Evolutionary conservation across 2,329 filamentous ascomycete species (phyloP).

Genomic region (Passalora sequoiae): DNA sequence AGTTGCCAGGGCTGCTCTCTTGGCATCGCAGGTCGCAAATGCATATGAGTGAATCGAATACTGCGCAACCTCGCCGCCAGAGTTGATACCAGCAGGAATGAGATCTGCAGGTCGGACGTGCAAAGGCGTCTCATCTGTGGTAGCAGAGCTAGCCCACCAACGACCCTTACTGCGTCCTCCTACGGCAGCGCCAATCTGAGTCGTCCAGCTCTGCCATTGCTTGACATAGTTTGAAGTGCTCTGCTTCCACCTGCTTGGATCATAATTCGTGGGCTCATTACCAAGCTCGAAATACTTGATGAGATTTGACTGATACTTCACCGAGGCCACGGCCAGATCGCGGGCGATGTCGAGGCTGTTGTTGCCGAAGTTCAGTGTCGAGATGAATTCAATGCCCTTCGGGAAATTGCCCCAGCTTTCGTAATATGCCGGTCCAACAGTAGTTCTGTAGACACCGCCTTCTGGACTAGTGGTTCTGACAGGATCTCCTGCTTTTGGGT

Average conservation of each 20-base stretch:
- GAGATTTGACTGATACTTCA: constrained; percentile 24
- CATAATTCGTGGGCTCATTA: constrained; percentile 31
- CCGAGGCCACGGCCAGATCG: constrained; percentile 28
- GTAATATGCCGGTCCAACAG: constrained; percentile 29
- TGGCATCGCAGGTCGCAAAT: constrained; percentile 30
- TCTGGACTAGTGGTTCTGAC: constrained; percentile 23
- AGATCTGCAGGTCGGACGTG: constrained; percentile 28
- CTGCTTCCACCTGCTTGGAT: constrained; percentile 22
- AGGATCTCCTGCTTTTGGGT: constrained; percentile 21
- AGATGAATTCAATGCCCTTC: constrained; percentile 27
- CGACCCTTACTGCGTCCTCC: constrained; percentile 7
- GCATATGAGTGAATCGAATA: constrained; percentile 31
- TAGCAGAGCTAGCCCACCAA: constrained; percentile 31
- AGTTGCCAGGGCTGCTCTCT: constrained; percentile 23
- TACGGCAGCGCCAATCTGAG: constrained; percentile 26
- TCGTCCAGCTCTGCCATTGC: constrained; percentile 31
- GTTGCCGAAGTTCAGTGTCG: constrained; percentile 31
- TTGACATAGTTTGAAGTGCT: constrained; percentile 27
- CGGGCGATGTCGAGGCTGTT: constrained; percentile 27
- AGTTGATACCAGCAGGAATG: constrained; percentile 29
- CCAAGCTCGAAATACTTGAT: constrained; percentile 29
- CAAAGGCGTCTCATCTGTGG: constrained; percentile 26
- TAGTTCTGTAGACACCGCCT: constrained; percentile 30
- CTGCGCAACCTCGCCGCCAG: constrained; percentile 23
- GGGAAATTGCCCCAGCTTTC: constrained; percentile 32